phyloP scores from a whole-genome alignment of 495 filamentous ascomycete species.

The Trichoderma gamsii region DNA sequence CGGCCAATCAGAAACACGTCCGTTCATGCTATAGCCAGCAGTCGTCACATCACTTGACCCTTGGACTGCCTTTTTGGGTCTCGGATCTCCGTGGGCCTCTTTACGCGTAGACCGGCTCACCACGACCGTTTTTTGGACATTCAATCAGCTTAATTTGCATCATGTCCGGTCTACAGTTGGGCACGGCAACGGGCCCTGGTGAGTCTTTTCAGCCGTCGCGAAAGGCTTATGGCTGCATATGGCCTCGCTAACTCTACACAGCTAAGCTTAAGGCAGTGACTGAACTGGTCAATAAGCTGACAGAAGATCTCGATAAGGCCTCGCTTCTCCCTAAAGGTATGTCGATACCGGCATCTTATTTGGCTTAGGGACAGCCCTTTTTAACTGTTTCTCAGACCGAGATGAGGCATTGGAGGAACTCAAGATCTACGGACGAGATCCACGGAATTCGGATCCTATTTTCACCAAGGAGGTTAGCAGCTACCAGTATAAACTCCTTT shows the following conservation, averaged over 20 bases:
- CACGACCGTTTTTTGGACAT: not conserved
- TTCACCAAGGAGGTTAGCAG: slow-evolving; percentile 64
- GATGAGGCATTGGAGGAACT: slow-evolving; percentile 61
- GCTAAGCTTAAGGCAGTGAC: slow-evolving; percentile 61
- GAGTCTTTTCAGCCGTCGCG: not conserved
- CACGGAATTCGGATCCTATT: slow-evolving; percentile 66
- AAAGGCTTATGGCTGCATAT: not conserved
- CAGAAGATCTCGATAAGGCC: slow-evolving; percentile 50
- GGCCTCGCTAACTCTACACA: slow-evolving; percentile 24
- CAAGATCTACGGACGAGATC: slow-evolving; percentile 71
- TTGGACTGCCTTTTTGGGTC: not conserved
- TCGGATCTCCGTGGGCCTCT: not conserved
- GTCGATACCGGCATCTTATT: slow-evolving; percentile 22
- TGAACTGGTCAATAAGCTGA: slow-evolving; percentile 50
- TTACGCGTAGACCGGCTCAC: not conserved
- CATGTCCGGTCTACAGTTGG: not conserved
- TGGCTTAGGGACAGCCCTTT: not conserved
- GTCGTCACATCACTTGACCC: not conserved
- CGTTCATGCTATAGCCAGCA: not conserved
- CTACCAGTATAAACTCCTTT: not conserved
- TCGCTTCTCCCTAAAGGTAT: slow-evolving; percentile 52
- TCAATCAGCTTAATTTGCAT: not conserved
- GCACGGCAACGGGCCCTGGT: slow-evolving; percentile 7
- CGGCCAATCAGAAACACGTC: not conserved
- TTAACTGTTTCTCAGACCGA: slow-evolving; percentile 45